Percentiles rank a stretch among this genome's conserved stretches.
phyloP scores from a whole-genome alignment of 1,284 basidiomycete species.

The Sanghuangporus sanghuang region DNA sequence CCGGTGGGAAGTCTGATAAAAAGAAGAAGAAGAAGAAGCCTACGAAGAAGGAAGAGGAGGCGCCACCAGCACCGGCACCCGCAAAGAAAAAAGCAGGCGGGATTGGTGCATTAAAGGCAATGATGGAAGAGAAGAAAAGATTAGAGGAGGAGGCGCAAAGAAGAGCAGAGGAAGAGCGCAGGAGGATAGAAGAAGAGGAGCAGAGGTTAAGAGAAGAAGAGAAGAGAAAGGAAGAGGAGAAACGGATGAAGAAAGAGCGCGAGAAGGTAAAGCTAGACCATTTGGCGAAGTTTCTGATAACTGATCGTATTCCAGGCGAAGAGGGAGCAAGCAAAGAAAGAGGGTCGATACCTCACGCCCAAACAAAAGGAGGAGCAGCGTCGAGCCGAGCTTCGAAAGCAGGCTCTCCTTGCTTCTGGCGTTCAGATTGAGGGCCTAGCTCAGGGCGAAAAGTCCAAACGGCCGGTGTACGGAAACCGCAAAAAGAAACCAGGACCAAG shows the following conservation, averaged over 20 bases:
- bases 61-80: conserved; percentile 49
- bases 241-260: conserved; percentile 81
- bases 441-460: conserved; percentile 55
- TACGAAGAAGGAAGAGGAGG: conserved; percentile 77
- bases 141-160: conserved; percentile 75
- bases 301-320: conserved; percentile 52
- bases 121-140: conserved; percentile 88
- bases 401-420: conserved; percentile 87
- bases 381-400: conserved; percentile 86
- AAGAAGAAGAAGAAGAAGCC: conserved; percentile 93
- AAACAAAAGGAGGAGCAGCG: conserved; percentile 96
- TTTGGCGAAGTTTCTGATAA: conserved; percentile 9
- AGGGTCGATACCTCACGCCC: conserved; percentile 86
- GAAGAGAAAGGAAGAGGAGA: conserved; percentile 73
- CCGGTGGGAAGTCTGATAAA: conserved; percentile 45
- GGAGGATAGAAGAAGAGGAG: conserved; percentile 83
- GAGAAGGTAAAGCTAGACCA: conserved; percentile 69
- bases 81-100: conserved; percentile 67
- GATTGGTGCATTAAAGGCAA: conserved; percentile 68
- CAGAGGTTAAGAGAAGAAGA: conserved; percentile 73
- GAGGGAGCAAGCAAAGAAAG: conserved; percentile 81
- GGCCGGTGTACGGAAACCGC: conserved; percentile 76
- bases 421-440: conserved; percentile 87
- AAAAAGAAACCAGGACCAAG: conserved; percentile 66
- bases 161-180: conserved; percentile 69